Conservation (phyloP, 495 filamentous ascomycete species). For the Xylaria bambusicola region DNA sequence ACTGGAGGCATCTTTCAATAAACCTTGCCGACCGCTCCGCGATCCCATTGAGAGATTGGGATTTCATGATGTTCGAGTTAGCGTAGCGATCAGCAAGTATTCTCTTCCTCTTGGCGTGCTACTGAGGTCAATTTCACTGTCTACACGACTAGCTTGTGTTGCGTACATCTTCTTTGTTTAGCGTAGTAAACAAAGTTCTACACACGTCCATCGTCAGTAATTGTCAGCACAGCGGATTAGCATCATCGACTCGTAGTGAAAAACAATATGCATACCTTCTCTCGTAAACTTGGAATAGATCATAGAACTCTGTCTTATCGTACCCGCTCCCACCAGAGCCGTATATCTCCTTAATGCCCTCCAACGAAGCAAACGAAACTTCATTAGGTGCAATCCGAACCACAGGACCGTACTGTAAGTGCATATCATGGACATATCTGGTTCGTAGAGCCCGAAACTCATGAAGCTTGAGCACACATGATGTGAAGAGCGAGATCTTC, state of each 20-base stretch:
- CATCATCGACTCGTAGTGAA: neutral
- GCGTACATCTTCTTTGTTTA: conserved; percentile 56
- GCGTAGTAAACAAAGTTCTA: conserved; percentile 64
- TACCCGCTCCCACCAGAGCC: conserved; percentile 65
- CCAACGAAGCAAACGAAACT: conserved; percentile 58
- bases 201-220: conserved; percentile 4
- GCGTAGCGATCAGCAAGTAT: conserved; percentile 65
- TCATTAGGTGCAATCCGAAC: conserved; percentile 63
- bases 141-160: neutral
- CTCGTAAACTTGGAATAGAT: conserved; percentile 60
- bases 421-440: conserved; percentile 55
- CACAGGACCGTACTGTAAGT: conserved; percentile 56
- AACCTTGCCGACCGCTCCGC: conserved; percentile 55
- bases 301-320: conserved; percentile 69
- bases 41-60: conserved; percentile 54
- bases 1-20: conserved; percentile 48
- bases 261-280: conserved; percentile 48
- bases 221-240: too few relatives aligned
- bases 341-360: conserved; percentile 68
- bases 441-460: conserved; percentile 59
- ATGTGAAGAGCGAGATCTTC: conserved; percentile 53
- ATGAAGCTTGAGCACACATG: conserved; percentile 56
- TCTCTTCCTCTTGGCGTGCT: conserved; percentile 63
- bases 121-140: conserved; percentile 1
- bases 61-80: conserved; percentile 63